Evolutionary conservation across 805 yeast genomes (phyloP), one percentile per base, ranked within the genome.

Genomic region (Vanderwaltozyma tropicalis): DNA sequence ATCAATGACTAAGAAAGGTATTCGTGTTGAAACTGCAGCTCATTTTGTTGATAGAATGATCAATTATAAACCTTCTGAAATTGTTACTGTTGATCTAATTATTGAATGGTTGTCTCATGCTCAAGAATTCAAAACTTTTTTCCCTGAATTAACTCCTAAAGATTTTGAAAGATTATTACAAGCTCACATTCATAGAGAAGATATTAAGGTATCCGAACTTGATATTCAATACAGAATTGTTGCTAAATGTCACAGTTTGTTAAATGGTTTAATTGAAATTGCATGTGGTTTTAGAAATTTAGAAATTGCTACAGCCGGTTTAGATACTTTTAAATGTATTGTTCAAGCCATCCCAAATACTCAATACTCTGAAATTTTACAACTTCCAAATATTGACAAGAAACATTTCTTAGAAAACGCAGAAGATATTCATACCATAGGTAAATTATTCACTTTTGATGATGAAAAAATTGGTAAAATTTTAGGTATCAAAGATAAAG

Each of bases 21-120:
- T 92, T 42, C 84, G 83, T 46, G 78, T 81, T 35, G 73, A 75
- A 20, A 82, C 97, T n/a, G 95, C 98, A 5, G 73, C 83, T 3
- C 55, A 66, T 39, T 84, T 82, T 53, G 78, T 84, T 32, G 80
- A 82, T 49, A 69, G 72, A 45, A 61, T 86, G 53, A 71, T 85
- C 42, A 88, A 86, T 61, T 72, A 72, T 54, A 78, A 76, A 53
- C 89, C 92, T 10, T 73, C 83, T 18, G 77, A 74, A 46, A 52
- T 64, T 30, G 64, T 80, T 26, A 74, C 81, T 10, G 66, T 78
- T 6, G 69, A 68, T 32, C 69, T 72, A 15, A 64, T 89, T 26
- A 48, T 74, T 19, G 68, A 71, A 34, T 72, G 82, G 70, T 49
- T 86, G 28, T 67, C 80, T 28, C 61, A 69, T 39, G 72, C 94